Evolutionary conservation across 2,329 filamentous ascomycete genomes (phyloP).

Genomic region (Sclerotinia borealis): DNA sequence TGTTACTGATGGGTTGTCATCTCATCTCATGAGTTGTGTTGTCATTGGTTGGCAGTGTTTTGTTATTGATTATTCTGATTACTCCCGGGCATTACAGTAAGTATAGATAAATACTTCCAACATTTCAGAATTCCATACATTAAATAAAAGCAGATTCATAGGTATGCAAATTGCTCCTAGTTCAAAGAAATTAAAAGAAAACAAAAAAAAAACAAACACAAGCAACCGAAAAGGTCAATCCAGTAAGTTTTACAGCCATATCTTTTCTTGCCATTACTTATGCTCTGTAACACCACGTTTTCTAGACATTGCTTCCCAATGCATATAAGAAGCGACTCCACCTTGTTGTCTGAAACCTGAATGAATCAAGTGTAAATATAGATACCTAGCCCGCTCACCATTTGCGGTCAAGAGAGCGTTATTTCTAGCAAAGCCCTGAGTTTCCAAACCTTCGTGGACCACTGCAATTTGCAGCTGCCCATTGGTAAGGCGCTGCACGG

Average conservation of each 20-base stretch:
- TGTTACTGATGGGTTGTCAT: too few species aligned
- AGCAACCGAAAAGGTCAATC: too few species aligned
- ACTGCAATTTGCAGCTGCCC: neutral
- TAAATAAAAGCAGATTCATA: neutral
- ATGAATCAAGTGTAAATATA: constrained; percentile 13
- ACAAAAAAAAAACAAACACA: neutral
- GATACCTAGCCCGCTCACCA: neutral
- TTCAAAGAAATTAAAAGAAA: too few species aligned
- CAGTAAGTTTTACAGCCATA: neutral
- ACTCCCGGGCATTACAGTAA: neutral
- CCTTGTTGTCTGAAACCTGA: constrained; percentile 24
- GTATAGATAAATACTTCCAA: neutral
- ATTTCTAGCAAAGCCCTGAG: neutral
- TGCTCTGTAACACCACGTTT: neutral
- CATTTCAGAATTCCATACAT: neutral
- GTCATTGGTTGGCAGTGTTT: too few species aligned
- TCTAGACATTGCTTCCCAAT: neutral
- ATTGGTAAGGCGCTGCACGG: neutral
- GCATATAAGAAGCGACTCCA: too few species aligned
- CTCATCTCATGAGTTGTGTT: neutral
- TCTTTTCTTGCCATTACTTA: neutral
- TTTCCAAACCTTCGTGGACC: neutral
- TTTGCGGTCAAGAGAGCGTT: neutral
- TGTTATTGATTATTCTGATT: neutral
- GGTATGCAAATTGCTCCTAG: neutral